Percentiles rank a stretch among this genome's conserved stretches.
These are phyloP conservation scores for Penstemon eatonii DNA, from an alignment of 257 asterid genomes.

Conservation along the genomic window DNA sequence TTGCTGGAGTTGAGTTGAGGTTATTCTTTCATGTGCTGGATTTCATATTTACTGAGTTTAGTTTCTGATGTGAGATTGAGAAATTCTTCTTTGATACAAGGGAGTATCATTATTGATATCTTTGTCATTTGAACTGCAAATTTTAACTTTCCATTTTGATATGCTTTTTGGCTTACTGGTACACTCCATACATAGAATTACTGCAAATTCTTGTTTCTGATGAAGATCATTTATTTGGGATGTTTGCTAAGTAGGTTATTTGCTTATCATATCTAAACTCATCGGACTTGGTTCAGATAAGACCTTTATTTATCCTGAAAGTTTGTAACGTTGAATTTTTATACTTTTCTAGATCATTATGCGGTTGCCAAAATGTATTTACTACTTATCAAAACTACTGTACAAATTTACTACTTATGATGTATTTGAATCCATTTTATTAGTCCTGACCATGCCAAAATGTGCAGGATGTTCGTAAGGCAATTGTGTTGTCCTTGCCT, in stretches of 20 bases:
- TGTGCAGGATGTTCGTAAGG: conserved; percentile 86
- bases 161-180: background rate
- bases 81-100: background rate
- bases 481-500: conserved; percentile 66
- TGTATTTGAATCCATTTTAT: conserved; percentile 1
- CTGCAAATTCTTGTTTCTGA: background rate
- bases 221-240: background rate
- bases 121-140: no score
- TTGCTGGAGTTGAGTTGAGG: background rate
- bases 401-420: background rate
- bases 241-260: background rate
- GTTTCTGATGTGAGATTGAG: background rate
- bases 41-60: background rate
- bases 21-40: background rate
- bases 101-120: no score
- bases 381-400: background rate
- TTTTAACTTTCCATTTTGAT: background rate
- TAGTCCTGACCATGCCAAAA: conserved; percentile 13
- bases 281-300: background rate
- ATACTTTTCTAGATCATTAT: conserved; percentile 61
- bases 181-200: background rate
- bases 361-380: conserved; percentile 83
- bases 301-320: background rate
- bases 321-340: background rate
- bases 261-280: background rate